These are phyloP conservation scores for Dactylellina leptospora DNA, from an alignment of 2,329 filamentous ascomycete genomes.

Conservation along the genomic window DNA sequence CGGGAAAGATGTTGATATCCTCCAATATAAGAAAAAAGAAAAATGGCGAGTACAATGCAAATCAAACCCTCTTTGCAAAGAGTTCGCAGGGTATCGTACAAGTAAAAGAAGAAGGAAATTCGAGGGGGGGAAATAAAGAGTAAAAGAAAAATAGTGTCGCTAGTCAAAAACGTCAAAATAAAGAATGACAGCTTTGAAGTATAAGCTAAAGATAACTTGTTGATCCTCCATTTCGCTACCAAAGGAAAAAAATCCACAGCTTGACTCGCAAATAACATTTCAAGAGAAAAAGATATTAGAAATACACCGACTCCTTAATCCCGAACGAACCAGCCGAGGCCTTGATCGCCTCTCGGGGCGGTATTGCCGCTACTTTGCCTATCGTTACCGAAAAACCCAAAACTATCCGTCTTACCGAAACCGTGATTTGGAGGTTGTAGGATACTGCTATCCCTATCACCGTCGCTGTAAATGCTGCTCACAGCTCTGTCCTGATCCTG, in stretches of 20 bases:
- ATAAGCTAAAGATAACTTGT: too few species aligned
- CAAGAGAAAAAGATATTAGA: constrained; percentile 1
- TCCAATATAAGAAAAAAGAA: not conserved
- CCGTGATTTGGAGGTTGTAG: constrained; percentile 26
- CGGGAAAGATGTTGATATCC: constrained; percentile 20
- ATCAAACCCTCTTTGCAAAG: constrained; percentile 32
- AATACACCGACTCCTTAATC: constrained; percentile 41
- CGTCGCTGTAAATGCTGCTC: constrained; percentile 46
- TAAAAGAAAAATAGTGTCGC: constrained; percentile 6
- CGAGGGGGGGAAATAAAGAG: constrained; percentile 2
- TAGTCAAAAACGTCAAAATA: constrained; percentile 21
- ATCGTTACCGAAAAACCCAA: constrained; percentile 51
- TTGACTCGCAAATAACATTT: constrained; percentile 9
- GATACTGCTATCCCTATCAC: constrained; percentile 17
- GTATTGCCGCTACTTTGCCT: constrained; percentile 24
- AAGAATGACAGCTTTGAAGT: constrained; percentile 18
- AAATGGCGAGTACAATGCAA: constrained; percentile 41
- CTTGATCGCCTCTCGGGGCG: constrained; percentile 45
- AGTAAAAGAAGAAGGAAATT: constrained; percentile 13
- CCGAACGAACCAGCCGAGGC: constrained; percentile 49
- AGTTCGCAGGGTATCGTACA: constrained; percentile 52
- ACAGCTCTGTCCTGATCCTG: constrained; percentile 16
- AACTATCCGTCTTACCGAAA: constrained; percentile 41
- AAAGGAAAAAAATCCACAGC: too few species aligned
- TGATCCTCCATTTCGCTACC: constrained; percentile 28